Conservation (phyloP, 2,329 filamentous ascomycete genomes). For the Talaromyces sp. region DNA sequence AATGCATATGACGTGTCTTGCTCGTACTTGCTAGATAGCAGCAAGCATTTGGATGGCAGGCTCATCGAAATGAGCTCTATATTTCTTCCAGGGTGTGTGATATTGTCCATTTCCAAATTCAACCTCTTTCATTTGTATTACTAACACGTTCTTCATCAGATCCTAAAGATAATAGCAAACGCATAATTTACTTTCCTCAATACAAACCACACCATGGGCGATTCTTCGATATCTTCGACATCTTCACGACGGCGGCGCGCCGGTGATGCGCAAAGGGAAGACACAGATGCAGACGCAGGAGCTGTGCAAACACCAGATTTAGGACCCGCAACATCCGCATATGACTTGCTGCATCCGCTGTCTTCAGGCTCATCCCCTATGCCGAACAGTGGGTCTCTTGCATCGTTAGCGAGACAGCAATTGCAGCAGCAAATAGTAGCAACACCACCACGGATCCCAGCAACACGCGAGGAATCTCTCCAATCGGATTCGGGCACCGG, state of each 20-base stretch:
- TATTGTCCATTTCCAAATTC: background rate
- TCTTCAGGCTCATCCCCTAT: conserved; percentile 8
- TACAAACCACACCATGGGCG: background rate
- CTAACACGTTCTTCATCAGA: background rate
- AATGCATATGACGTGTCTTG: background rate
- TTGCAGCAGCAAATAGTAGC: background rate
- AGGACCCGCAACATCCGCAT: conserved; percentile 1
- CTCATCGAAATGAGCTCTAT: background rate
- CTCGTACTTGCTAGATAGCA: background rate
- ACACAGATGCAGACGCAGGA: background rate
- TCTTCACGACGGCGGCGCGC: background rate
- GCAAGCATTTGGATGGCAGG: background rate
- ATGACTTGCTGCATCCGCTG: conserved; percentile 10
- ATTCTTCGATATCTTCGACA: background rate
- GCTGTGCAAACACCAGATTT: background rate
- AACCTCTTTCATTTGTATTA: background rate
- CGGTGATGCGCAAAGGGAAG: background rate
- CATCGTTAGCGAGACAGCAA: conserved; percentile 10
- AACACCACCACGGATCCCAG: background rate
- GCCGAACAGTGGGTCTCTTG: conserved; percentile 13
- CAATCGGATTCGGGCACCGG: conserved; percentile 10
- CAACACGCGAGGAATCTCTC: conserved; percentile 4
- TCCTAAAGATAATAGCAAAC: background rate
- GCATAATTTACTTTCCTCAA: background rate
- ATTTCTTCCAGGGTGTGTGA: background rate